A percentile compares a stretch with the other conserved stretches of the same genome.
These are phyloP conservation scores for Daphne laureola DNA, from an alignment of 441 rosid genomes.

Conservation along the genomic window DNA sequence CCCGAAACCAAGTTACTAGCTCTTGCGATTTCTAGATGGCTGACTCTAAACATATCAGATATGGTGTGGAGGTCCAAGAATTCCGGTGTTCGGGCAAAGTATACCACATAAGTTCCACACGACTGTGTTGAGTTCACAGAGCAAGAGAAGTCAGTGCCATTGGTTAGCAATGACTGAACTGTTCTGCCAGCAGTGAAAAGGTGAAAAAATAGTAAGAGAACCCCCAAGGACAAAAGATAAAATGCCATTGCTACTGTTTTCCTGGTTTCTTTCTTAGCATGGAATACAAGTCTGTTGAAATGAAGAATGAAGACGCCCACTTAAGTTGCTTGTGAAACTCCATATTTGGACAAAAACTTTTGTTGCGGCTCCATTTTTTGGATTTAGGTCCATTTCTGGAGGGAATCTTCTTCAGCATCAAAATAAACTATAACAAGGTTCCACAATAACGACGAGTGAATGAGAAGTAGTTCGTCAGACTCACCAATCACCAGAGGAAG, in stretches of 20 bases:
- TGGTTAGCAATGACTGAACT: conserved; percentile 20
- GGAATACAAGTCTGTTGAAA: neutral
- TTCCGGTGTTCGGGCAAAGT: conserved; percentile 28
- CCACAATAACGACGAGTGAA: conserved; percentile 12
- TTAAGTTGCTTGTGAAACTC: conserved; percentile 17
- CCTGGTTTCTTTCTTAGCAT: conserved; percentile 1
- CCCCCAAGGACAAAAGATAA: conserved; percentile 13
- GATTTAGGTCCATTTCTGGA: conserved; percentile 9
- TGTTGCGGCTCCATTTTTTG: conserved; percentile 7
- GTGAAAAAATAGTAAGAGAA: conserved; percentile 15
- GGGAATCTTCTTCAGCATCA: conserved; percentile 14
- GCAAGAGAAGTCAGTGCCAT: conserved; percentile 34
- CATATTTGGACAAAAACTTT: conserved; percentile 12
- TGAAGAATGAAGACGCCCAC: conserved; percentile 1
- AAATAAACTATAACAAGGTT: conserved; percentile 17
- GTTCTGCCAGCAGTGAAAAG: conserved; percentile 10
- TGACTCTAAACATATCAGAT: conserved; percentile 39
- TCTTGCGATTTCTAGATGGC: conserved; percentile 27
- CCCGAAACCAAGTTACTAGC: conserved; percentile 45
- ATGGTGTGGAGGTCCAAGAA: conserved; percentile 34
- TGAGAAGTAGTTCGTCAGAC: conserved; percentile 21
- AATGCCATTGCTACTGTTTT: conserved; percentile 22
- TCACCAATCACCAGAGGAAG: conserved; percentile 5
- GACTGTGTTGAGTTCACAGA: conserved; percentile 14
- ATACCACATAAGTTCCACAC: conserved; percentile 35